phyloP scores from a whole-genome alignment of 106 monocot genomes.

The Acanthochlamys bracteata region DNA sequence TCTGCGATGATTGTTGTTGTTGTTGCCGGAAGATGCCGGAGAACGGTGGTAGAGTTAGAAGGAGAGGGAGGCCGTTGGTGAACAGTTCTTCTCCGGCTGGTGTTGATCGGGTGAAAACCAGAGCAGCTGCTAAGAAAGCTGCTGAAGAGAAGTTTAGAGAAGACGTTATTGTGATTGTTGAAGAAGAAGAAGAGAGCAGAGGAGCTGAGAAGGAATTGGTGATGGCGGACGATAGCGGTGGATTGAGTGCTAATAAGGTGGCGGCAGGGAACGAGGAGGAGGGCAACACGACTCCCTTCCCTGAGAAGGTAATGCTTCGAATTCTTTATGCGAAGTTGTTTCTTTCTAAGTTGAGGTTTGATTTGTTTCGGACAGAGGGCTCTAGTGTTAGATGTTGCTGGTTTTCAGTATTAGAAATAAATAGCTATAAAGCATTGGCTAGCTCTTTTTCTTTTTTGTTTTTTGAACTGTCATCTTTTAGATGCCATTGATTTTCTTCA shows the following conservation, averaged over 20 bases:
- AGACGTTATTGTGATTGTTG: conserved; percentile 18
- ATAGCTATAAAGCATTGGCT: no score
- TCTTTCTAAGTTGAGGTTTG: background rate
- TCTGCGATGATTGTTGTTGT: no score
- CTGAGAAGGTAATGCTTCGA: conserved; percentile 15
- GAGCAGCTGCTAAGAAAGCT: conserved; percentile 8
- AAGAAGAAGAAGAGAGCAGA: conserved; percentile 7
- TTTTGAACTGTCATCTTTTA: no score
- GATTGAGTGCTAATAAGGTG: conserved; percentile 27
- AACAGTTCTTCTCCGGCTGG: background rate
- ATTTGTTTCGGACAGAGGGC: no score
- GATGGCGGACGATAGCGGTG: conserved; percentile 25
- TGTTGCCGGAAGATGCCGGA: background rate
- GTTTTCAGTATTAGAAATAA: no score
- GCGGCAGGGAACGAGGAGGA: conserved; percentile 16
- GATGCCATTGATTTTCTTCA: no score
- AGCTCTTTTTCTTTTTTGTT: no score
- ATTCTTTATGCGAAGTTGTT: background rate
- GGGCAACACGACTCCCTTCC: conserved; percentile 24
- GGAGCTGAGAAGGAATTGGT: conserved; percentile 2
- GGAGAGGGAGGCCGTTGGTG: background rate
- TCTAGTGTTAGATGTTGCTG: no score
- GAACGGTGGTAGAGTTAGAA: background rate
- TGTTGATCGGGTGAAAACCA: conserved; percentile 8
- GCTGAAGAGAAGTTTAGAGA: conserved; percentile 7